A percentile compares a stretch with the other conserved stretches of the same genome.
Conservation (phyloP, 2,329 filamentous ascomycete genomes). For the Daldinia sp. region DNA sequence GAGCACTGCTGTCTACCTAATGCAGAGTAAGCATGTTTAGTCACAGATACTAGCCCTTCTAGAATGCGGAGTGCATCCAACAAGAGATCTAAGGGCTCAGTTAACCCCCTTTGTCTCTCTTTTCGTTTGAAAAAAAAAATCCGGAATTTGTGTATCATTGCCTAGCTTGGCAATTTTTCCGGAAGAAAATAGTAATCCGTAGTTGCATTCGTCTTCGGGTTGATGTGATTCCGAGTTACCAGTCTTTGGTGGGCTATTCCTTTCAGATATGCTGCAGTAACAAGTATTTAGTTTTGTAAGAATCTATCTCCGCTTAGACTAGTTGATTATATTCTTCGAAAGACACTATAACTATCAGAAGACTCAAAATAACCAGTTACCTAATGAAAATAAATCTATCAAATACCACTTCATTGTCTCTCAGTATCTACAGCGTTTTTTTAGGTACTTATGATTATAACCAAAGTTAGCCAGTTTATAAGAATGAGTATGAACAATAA, state of each 20-base stretch:
- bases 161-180: slow-evolving; percentile 3
- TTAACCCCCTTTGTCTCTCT: slow-evolving; percentile 3
- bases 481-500: not conserved
- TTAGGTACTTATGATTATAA: not conserved
- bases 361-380: no score
- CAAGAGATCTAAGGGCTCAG: slow-evolving; percentile 21
- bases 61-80: slow-evolving; percentile 34
- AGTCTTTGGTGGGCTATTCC: not conserved
- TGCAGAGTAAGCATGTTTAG: slow-evolving; percentile 27
- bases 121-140: not conserved
- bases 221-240: not conserved
- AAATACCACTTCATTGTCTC: not conserved
- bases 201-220: not conserved
- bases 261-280: not conserved
- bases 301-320: not conserved
- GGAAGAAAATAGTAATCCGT: not conserved
- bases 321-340: no score
- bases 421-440: no score
- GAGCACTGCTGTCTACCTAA: slow-evolving; percentile 1
- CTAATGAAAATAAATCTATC: not conserved
- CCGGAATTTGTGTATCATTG: slow-evolving; percentile 9
- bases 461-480: not conserved
- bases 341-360: no score
- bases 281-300: not conserved
- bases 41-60: slow-evolving; percentile 11